These are phyloP conservation scores for Tagetes patula DNA, from an alignment of 129 eudicot genomes.

Conservation along the genomic window DNA sequence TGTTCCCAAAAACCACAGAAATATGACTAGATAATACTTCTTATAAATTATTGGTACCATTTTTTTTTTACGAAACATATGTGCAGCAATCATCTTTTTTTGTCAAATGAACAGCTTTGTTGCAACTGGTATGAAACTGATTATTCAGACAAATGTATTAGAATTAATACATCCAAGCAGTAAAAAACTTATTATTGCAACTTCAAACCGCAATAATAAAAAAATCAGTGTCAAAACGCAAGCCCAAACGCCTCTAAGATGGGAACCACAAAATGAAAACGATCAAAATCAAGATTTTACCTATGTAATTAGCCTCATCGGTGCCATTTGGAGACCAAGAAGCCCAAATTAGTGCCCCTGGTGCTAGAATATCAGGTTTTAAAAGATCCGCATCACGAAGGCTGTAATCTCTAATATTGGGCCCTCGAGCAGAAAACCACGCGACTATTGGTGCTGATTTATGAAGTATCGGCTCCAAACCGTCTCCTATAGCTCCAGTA, in stretches of 20 bases:
- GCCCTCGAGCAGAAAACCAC: conserved; percentile 89
- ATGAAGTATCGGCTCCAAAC: conserved; percentile 77
- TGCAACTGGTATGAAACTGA: too few relatives aligned
- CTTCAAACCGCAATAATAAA: conserved; percentile 6
- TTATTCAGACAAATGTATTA: too few relatives aligned
- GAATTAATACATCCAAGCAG: too few relatives aligned
- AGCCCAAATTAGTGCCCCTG: conserved; percentile 97
- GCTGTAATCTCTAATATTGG: conserved; percentile 86
- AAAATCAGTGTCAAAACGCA: too few relatives aligned
- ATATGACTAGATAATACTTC: too few relatives aligned
- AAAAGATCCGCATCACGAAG: conserved; percentile 93
- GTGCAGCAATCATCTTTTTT: too few relatives aligned
- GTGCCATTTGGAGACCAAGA: conserved; percentile 99
- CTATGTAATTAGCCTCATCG: conserved; percentile 80
- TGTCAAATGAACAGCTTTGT: too few relatives aligned
- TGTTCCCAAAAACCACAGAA: conserved; percentile 33
- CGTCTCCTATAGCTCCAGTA: conserved; percentile 76
- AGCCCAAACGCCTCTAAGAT: too few relatives aligned
- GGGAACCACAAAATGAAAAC: too few relatives aligned
- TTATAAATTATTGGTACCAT: too few relatives aligned
- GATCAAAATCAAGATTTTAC: conserved; percentile 31
- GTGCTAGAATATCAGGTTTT: conserved; percentile 95
- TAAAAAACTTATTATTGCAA: not conserved
- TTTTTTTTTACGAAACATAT: too few relatives aligned
- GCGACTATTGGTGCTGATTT: conserved; percentile 98